Base-by-base conservation (phyloP, 805 yeast genomes). In the Kodamaea neixiangensis region DNA sequence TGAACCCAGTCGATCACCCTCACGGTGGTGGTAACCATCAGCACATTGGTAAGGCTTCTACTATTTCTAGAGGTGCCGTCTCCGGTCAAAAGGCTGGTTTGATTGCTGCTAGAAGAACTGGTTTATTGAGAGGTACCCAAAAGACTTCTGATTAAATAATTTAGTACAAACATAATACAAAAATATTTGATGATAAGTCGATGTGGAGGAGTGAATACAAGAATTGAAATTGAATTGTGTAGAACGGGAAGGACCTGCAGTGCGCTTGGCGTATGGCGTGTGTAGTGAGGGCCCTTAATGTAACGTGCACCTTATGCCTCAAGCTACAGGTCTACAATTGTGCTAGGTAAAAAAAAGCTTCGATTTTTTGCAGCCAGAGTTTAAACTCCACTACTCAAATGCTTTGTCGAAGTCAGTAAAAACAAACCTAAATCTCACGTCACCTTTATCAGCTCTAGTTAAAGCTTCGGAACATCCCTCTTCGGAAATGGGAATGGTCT, bases 11-110 rank as follows among this genome's bases (percentile, higher is more conserved):
- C 78, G 99, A 93, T 79, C 99, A 93, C 85, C 99, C 99, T 78
- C 99, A 93, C 80, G 99, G 99, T 89, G 98, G 99, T 93, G 99
- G 99, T 93, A 92, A 92, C 97, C 98, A 93, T 82, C 98, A 93
- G 85, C 98, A 93, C 80, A 93, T 92, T 83, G 98, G 98, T 91
- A 93, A 93, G 86, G 97, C 98, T 73, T 93, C 98, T 70, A 93
- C 98, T 73, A 93, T 93, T 72, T 87, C 96, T 68, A 90, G 98
- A 88, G 96, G 96, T 80, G 97, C 98, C 66, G 98, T 93, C 76
- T 83, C 99, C 72, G 99, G 99, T 89, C 99, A 93, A 85, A 93
- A 93, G 96, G 96, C 96, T 77, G 99, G 99, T 93, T 90, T 93
- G 77, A 94, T 93, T 78, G 99, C 99, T 72, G 99, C 99, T 78